These are phyloP conservation scores for Sphagnum magellanicum DNA, from an alignment of 228 moss, liverwort and hornwort species.

Conservation along the genomic window DNA sequence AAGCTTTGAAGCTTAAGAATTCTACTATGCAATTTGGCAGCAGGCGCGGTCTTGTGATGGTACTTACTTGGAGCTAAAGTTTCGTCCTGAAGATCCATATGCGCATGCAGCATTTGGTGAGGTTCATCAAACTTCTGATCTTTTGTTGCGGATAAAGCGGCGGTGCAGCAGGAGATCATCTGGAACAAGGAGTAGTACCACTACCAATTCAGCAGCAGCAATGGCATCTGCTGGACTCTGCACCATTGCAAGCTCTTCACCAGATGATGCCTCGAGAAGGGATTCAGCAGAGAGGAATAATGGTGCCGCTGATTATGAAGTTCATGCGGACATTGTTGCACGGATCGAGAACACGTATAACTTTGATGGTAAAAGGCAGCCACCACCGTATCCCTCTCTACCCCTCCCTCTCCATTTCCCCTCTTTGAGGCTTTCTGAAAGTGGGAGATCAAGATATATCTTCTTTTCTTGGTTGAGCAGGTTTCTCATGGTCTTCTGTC, in stretches of 20 bases:
- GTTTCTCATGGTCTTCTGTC: too few species aligned
- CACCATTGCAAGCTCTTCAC: too few species aligned
- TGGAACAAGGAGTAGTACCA: not conserved
- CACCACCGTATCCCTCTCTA: not conserved
- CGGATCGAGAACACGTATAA: constrained; percentile 73
- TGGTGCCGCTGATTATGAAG: constrained; percentile 31
- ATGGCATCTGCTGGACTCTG: not conserved
- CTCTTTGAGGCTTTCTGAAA: not conserved
- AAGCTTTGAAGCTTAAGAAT: too few species aligned
- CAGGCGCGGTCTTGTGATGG: constrained; percentile 68
- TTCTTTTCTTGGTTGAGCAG: too few species aligned
- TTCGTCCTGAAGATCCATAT: constrained; percentile 88
- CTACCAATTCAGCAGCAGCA: not conserved
- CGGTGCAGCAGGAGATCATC: constrained; percentile 9
- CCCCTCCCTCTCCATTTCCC: not conserved
- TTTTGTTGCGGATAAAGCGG: constrained; percentile 66
- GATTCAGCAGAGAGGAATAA: not conserved
- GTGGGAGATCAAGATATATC: too few species aligned
- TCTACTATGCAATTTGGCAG: too few species aligned
- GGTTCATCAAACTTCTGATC: constrained; percentile 70
- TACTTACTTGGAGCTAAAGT: constrained; percentile 89
- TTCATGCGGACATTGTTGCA: constrained; percentile 70
- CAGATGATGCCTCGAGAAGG: not conserved
- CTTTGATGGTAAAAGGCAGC: constrained; percentile 52
- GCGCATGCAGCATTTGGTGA: constrained; percentile 98